Percentiles rank a stretch among this genome's conserved stretches.
Conservation (phyloP, 2,329 filamentous ascomycete genomes). For the Nemania abortiva region DNA sequence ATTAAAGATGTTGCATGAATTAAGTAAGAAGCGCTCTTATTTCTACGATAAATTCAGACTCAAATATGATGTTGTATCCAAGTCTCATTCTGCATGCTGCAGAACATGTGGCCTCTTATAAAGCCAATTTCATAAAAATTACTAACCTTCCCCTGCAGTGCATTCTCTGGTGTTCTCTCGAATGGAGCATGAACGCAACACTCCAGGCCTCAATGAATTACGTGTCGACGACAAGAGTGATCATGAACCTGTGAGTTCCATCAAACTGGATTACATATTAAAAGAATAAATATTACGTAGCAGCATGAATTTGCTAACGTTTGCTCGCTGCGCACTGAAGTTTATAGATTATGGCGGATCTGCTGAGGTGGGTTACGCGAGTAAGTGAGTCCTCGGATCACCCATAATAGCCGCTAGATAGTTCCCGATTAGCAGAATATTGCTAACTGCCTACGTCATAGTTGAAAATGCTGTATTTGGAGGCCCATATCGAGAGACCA, state of each 20-base stretch:
- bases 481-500: neutral
- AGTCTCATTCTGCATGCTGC: neutral
- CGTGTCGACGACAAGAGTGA: neutral
- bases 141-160: neutral
- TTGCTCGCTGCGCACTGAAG: neutral
- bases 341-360: conserved; percentile 26
- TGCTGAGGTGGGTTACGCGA: conserved; percentile 27
- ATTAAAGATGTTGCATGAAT: conserved; percentile 35
- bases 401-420: neutral
- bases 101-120: neutral
- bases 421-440: neutral
- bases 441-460: conserved; percentile 6
- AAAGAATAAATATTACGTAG: neutral
- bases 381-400: conserved; percentile 14
- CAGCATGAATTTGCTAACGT: conserved; percentile 5
- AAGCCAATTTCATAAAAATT: neutral
- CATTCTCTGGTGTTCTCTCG: neutral
- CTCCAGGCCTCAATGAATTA: neutral
- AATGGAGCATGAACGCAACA: neutral
- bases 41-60: neutral
- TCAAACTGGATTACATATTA: neutral
- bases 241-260: conserved; percentile 23
- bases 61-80: neutral
- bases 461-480: conserved; percentile 30
- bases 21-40: conserved; percentile 21